Base-by-base conservation (phyloP, 257 asterid genomes). In the Capsicum baccatum region DNA sequence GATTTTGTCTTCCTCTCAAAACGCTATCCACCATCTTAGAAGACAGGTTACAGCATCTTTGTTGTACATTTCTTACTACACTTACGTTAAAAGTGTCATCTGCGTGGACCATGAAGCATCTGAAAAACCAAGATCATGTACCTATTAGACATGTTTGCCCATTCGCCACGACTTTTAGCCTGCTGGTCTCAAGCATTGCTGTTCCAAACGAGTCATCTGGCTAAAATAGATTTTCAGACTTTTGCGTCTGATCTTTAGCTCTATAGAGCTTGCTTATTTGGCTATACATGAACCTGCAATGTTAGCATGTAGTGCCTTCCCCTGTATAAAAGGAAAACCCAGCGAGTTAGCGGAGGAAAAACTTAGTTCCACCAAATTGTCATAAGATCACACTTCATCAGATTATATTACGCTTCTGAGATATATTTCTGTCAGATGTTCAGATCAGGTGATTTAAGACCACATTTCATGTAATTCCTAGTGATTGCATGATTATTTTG, bases 201-300 rank as follows among this genome's bases (percentile, higher is more conserved):
- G 8, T 71, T 47, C 57, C 79, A 71, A 26, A 50, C 8, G 79
- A 71, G 39, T 71, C 17, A 71, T 44, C 58, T 47, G 57, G 79
- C 35, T 71, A 44, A 71, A 44, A 39, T 71, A 44, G 57, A 71
- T 71, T n/a, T 47, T 44, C 33, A 47, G 1, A 71, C 39, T n/a
- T 39, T 17, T 71, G 37, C 1, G 0, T 71, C 58, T 71, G 58
- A 71, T 17, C 6, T n/a, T 71, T 71, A n/a, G 58, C 80, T 71
- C 11, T 47, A n/a, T 9, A 11, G 10, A 47, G 10, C 42, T 11
- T 71, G 39, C 35, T 69, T 71, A n/a, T 71, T 44, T 44, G 39
- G 15, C 58, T 71, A 8, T 71, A 47, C 1, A 9, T 71, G n/a
- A 47, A 47, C 58, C 71, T n/a, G 39, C 50, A 15, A 67, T 67